These are phyloP conservation scores for Amphirosellinia nigrospora DNA, from an alignment of 495 filamentous ascomycete genomes.

Conservation along the genomic window DNA sequence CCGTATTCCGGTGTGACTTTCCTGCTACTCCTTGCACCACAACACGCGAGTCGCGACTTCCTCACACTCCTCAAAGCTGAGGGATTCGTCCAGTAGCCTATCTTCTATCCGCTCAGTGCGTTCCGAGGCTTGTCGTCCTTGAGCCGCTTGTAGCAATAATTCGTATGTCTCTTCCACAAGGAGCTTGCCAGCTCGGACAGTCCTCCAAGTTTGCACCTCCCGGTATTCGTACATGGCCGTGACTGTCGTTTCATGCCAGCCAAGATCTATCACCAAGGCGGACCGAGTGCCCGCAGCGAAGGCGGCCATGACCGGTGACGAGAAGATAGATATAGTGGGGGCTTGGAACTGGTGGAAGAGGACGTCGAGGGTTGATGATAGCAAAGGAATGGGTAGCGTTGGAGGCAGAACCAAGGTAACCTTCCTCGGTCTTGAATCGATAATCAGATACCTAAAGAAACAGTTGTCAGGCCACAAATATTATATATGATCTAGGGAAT, in stretches of 20 bases:
- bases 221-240: conserved; percentile 89
- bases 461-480: conserved; percentile 27
- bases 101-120: conserved; percentile 36
- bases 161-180: conserved; percentile 72
- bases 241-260: conserved; percentile 86
- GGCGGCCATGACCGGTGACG: conserved; percentile 71
- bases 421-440: conserved; percentile 75
- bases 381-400: conserved; percentile 74
- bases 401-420: conserved; percentile 77
- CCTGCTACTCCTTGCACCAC: conserved; percentile 67
- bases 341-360: conserved; percentile 81
- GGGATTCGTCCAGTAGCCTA: conserved; percentile 33
- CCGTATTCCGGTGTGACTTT: conserved; percentile 32
- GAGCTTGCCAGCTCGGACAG: conserved; percentile 72
- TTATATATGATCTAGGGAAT: not conserved
- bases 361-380: conserved; percentile 74
- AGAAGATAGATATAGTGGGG: conserved; percentile 81
- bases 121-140: conserved; percentile 28
- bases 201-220: conserved; percentile 71
- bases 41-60: conserved; percentile 73
- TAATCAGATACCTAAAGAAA: conserved; percentile 68
- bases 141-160: conserved; percentile 56
- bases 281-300: conserved; percentile 82
- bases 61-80: conserved; percentile 78
- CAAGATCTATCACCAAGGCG: conserved; percentile 83